Percentiles rank a stretch among this genome's conserved stretches.
phyloP scores from a whole-genome alignment of 1,139 yeast genomes.

The Magnusiomyces clavatus region DNA sequence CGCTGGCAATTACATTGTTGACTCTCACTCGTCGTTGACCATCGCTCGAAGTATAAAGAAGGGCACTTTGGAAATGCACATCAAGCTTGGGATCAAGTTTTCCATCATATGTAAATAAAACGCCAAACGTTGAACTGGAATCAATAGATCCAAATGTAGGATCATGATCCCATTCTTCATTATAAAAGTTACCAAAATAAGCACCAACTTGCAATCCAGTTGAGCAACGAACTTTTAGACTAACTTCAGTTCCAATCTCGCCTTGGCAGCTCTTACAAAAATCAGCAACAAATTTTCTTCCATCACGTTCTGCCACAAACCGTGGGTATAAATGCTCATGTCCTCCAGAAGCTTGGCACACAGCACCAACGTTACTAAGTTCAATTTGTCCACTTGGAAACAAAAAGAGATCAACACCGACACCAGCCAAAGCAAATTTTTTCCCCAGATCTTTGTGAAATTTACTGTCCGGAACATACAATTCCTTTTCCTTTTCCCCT shows the following conservation, averaged over 20 bases:
- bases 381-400: slow-evolving; percentile 63
- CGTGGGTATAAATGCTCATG: slow-evolving; percentile 54
- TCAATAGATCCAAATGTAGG: slow-evolving; percentile 65
- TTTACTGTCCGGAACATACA: slow-evolving; percentile 53
- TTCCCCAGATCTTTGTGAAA: slow-evolving; percentile 57
- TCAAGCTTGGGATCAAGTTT: slow-evolving; percentile 63
- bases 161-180: slow-evolving; percentile 37
- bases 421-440: slow-evolving; percentile 49
- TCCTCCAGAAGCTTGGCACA: slow-evolving; percentile 72
- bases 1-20: slow-evolving; percentile 73
- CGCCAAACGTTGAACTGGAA: slow-evolving; percentile 60
- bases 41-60: slow-evolving; percentile 67
- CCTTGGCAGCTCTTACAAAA: slow-evolving; percentile 32
- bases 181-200: slow-evolving; percentile 54
- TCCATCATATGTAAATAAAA: slow-evolving; percentile 71
- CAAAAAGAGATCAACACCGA: slow-evolving; percentile 73
- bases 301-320: slow-evolving; percentile 66
- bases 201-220: slow-evolving; percentile 79
- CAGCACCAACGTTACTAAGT: slow-evolving; percentile 61
- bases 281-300: slow-evolving; percentile 54
- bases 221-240: slow-evolving; percentile 79
- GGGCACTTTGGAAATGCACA: slow-evolving; percentile 87
- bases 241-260: slow-evolving; percentile 66
- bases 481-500: slow-evolving; percentile 47
- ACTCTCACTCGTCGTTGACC: slow-evolving; percentile 84